Evolutionary conservation across 306 rosid species (phyloP).

Genomic region (Macrotyloma uniflorum): DNA sequence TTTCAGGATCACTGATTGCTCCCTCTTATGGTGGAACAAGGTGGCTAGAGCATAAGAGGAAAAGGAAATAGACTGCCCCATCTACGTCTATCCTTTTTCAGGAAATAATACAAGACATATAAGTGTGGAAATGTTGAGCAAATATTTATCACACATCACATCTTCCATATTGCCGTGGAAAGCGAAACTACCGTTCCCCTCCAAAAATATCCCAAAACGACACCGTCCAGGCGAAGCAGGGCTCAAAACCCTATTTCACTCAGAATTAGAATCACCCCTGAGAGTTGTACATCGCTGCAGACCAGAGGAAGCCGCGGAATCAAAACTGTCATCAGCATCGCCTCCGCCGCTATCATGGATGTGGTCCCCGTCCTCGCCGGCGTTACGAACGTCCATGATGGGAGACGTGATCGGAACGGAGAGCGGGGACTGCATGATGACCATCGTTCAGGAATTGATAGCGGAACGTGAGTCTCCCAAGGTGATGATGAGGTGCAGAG

Average conservation of each 20-base stretch:
- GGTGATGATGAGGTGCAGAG: not conserved
- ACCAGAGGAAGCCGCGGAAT: not conserved
- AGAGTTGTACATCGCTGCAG: constrained; percentile 39
- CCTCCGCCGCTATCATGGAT: not conserved
- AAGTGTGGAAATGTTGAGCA: constrained; percentile 25
- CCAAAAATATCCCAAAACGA: constrained; percentile 13
- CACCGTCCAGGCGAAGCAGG: constrained; percentile 35
- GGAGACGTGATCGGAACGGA: constrained; percentile 74
- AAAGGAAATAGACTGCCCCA: not conserved
- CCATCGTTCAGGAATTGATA: not conserved
- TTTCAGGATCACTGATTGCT: constrained; percentile 34
- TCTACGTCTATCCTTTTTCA: not conserved
- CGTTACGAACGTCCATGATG: not conserved
- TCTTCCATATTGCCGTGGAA: constrained; percentile 40
- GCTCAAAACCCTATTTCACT: constrained; percentile 54
- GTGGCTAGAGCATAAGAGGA: not conserved
- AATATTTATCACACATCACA: constrained; percentile 26
- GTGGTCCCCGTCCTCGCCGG: not conserved
- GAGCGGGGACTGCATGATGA: constrained; percentile 59
- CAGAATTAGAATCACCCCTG: not conserved
- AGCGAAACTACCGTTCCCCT: constrained; percentile 16
- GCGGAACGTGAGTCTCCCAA: not conserved
- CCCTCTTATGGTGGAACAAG: not conserved
- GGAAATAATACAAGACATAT: not conserved
- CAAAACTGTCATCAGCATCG: not conserved